Base-by-base conservation (phyloP, 192 early-diverging fungal species). In the Coemansia sp. region DNA sequence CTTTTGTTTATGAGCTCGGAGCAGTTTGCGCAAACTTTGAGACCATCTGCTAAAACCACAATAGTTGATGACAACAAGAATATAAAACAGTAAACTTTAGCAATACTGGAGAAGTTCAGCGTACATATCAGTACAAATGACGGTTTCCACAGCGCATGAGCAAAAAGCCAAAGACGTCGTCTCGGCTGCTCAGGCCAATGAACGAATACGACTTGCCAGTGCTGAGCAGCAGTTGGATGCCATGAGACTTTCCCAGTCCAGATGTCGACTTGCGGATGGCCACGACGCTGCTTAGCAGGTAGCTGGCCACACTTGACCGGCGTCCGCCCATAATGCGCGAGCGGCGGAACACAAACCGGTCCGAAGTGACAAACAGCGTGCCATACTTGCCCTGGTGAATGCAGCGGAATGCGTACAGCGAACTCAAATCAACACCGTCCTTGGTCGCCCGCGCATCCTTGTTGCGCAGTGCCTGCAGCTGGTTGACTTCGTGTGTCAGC, bases 301-400 rank as follows among this genome's bases (percentile, higher is more conserved):
- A 70, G 54, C 68, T 71, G 14, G 77, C 54, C 22, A 80, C 71
- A 45, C 62, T 68, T 7, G 77, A 80, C 32, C 65, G 67, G 4
- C 68, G 71, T 1, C 77, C 77, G 18, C 77, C 77, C 72, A 80
- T 74, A 53, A 80, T 80, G 10, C 77, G 77, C 65, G 77, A 80
- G 4, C 77, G 64, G 35, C 77, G 77, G 24, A 80, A 80, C 18
- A 80, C 60, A 53, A 71, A 70, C 37, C 61, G 52, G 47, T 80
- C 77, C 7, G 59, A 58, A 0, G 71, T 80, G 20, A 80, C 77
- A 71, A 80, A 80, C 68, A 80, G 54, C 19, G 77, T 80, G 49
- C 77, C 77, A 59, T 80, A 80, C 38, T 74, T 74, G 72, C 77
- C 72, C 32, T 61, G 61, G 62, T 80, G 77, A 10, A 80, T 54